A percentile compares a stretch with the other conserved stretches of the same genome.
phyloP scores from a whole-genome alignment of 257 asterid genomes.

The Solanum stenotomum region DNA sequence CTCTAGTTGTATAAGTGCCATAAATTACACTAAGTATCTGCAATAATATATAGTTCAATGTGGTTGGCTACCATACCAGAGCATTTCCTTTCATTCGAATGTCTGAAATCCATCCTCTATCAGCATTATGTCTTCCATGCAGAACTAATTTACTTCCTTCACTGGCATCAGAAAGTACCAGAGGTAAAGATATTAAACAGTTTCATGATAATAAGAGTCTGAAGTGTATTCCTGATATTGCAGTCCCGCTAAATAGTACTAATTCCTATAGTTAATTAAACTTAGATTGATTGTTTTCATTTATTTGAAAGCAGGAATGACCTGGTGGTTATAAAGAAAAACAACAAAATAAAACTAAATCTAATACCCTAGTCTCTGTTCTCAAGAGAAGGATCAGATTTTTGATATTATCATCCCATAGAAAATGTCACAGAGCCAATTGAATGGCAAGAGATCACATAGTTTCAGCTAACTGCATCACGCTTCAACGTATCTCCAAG shows the following conservation, averaged over 20 bases:
- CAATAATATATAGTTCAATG: background rate
- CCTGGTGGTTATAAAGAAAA: background rate
- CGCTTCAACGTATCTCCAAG: no score
- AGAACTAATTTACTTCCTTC: slow-evolving; percentile 58
- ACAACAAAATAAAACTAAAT: no score
- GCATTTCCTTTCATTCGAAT: slow-evolving; percentile 48
- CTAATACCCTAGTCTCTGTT: background rate
- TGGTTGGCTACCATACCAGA: slow-evolving; percentile 34
- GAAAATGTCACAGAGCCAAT: background rate
- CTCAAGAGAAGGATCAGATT: background rate
- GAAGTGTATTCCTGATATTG: background rate
- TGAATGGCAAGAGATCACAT: background rate
- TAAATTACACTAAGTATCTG: background rate
- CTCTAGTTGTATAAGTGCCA: background rate
- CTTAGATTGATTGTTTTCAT: background rate
- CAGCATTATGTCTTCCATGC: slow-evolving; percentile 93
- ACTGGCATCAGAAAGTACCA: slow-evolving; percentile 36
- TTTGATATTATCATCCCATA: background rate
- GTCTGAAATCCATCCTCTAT: slow-evolving; percentile 71
- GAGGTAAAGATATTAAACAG: background rate
- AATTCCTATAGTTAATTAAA: background rate
- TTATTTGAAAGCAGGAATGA: background rate
- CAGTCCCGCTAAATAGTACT: background rate
- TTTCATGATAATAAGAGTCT: background rate
- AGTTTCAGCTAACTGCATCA: background rate